Percentiles rank a stretch among this genome's conserved stretches.
Conservation (phyloP, 305 asterid genomes). For the Fraxinus platypoda region DNA sequence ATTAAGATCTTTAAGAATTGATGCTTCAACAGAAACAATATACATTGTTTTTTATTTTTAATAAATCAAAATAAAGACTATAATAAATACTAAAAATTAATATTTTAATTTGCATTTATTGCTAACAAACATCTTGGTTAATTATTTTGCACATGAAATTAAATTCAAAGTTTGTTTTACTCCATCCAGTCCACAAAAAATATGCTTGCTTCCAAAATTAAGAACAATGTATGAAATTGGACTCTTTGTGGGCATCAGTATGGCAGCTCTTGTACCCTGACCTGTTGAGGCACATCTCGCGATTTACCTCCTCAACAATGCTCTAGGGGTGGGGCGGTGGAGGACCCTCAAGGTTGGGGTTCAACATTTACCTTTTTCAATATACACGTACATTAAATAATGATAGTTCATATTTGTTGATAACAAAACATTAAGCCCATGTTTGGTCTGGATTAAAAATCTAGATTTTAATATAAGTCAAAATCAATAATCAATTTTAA, state of each 20-base stretch:
- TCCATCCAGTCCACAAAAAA: not conserved
- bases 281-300: too few species aligned
- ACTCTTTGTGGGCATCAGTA: too few species aligned
- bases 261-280: too few species aligned
- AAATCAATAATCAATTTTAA: too few species aligned
- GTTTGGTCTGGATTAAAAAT: too few species aligned
- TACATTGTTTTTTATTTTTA: not conserved
- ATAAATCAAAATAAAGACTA: not conserved
- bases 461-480: too few species aligned
- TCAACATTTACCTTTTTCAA: not conserved
- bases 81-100: slow-evolving; percentile 5
- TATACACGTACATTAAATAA: not conserved
- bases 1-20: not conserved
- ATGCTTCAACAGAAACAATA: not conserved
- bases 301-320: too few species aligned
- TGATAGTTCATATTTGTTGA: too few species aligned
- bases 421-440: too few species aligned
- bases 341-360: too few species aligned
- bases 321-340: too few species aligned
- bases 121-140: not conserved
- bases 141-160: not conserved
- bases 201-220: not conserved
- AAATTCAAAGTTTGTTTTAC: not conserved
- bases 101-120: not conserved
- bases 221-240: too few species aligned